Evolutionary conservation across 106 monocot genomes (phyloP), one percentile per base, ranked within the genome.

Genomic region (Triglochin maritima): DNA sequence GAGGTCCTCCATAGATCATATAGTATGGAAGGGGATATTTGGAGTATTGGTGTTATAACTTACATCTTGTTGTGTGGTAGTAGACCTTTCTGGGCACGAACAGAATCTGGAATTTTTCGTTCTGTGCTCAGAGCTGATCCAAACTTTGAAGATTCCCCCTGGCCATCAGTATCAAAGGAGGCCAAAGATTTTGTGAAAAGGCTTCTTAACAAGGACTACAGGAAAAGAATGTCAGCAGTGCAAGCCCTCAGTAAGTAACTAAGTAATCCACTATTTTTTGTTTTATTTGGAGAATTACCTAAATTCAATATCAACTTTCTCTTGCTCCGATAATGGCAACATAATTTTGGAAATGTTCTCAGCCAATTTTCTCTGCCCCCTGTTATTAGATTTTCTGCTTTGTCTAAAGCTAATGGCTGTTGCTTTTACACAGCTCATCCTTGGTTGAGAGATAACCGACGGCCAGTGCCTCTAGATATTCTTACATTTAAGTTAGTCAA

Each of bases 41-140:
- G 94, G 94, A 95, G 94, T 62, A 80, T 95, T 67, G 94, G 94
- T 66, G 94, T 95, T 49, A 90, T 95, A 82, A 83, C 90, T 11
- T 95, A 95, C 55, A 95, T 95, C 54, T 76, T 95, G 49, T 76
- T 95, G 67, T 90, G 94, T 68, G 94, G 94, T 56, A 90, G 90
- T 71, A 80, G 94, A 67, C 94, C 94, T 60, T 95, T 95, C 67
- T 95, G 94, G 94, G 87, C 90, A 56, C 77, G 87, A 0, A 95
- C 94, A 59, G 94, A 95, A 68, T 90, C 90, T 50, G 94, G 94
- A 80, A 95, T 95, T 41, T 95, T 95, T 52, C 89, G 90, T 9
- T 77, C 94, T 66, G 90, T 95, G 4, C 66, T 94, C 57, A 82
- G 94, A 79, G 94, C 94, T 46, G 87, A 95, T 65, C 87, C 90